Percentiles rank a stretch among this genome's conserved stretches.
phyloP scores from a whole-genome alignment of 371 early-diverging fungal species.

The Circinella umbellata region DNA sequence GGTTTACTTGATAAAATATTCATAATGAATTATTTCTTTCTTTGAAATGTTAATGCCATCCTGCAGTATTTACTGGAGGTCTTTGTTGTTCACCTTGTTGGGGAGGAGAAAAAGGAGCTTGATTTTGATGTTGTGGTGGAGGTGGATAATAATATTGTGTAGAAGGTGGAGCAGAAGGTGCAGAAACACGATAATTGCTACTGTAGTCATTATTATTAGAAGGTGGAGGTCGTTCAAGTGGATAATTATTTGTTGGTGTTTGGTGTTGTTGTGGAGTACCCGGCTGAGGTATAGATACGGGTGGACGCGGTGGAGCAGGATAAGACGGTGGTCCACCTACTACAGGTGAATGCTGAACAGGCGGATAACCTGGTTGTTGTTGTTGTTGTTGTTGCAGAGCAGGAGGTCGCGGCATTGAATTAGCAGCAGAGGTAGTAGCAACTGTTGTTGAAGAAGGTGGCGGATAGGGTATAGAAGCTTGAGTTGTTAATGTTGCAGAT shows the following conservation, averaged over 20 bases:
- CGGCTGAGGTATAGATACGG: neutral
- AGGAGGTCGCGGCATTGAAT: constrained; percentile 15
- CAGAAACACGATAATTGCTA: constrained; percentile 4
- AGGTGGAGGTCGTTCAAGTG: constrained; percentile 8
- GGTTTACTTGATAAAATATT: too few relatives aligned
- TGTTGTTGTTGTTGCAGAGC: constrained; percentile 18
- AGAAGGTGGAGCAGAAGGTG: constrained; percentile 14
- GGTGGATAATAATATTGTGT: constrained; percentile 7
- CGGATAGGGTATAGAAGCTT: neutral
- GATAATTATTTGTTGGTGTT: constrained; percentile 3
- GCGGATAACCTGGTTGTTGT: constrained; percentile 9
- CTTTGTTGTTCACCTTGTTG: neutral
- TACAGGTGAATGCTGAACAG: constrained; percentile 5
- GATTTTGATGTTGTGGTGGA: constrained; percentile 10
- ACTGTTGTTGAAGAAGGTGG: constrained; percentile 10
- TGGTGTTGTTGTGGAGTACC: neutral
- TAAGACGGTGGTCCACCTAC: neutral
- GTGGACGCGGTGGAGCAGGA: constrained; percentile 5
- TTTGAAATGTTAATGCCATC: neutral
- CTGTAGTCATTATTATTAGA: too few relatives aligned
- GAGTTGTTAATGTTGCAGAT: too few relatives aligned
- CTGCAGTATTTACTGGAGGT: constrained; percentile 3
- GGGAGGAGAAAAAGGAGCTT: neutral
- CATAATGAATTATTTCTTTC: neutral
- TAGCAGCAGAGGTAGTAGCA: neutral